Conservation (phyloP, 2,329 filamentous ascomycete genomes). For the Polychaeton citri region DNA sequence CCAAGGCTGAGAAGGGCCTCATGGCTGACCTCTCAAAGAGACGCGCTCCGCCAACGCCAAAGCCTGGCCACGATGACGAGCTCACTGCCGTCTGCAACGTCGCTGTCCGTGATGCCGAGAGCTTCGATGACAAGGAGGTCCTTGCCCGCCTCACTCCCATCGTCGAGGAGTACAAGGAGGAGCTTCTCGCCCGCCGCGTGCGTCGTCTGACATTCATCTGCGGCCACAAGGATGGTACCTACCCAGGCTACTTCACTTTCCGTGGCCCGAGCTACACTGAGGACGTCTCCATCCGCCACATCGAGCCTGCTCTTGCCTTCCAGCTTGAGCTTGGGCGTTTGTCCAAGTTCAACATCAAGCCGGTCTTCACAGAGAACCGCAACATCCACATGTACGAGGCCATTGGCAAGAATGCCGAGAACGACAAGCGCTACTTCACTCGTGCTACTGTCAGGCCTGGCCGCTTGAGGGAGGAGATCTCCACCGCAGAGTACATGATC, state of each 20-base stretch:
- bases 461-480: conserved; percentile 89
- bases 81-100: conserved; percentile 87
- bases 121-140: conserved; percentile 67
- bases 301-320: conserved; percentile 91
- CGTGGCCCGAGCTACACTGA: conserved; percentile 79
- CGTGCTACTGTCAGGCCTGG: conserved; percentile 90
- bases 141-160: conserved; percentile 62
- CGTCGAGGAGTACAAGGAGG: conserved; percentile 68
- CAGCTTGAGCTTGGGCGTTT: conserved; percentile 91
- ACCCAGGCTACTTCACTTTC: conserved; percentile 98
- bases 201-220: conserved; percentile 94
- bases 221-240: conserved; percentile 83
- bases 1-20: conserved; percentile 41
- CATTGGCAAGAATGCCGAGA: conserved; percentile 84
- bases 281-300: conserved; percentile 93
- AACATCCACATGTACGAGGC: conserved; percentile 99
- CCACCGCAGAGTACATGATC: conserved; percentile 95
- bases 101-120: conserved; percentile 78
- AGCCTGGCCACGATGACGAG: conserved; percentile 53
- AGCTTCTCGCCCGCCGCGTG: conserved; percentile 67
- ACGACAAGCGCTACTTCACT: conserved; percentile 97
- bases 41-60: conserved; percentile 35
- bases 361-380: conserved; percentile 96
- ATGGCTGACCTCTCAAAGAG: conserved; percentile 63
- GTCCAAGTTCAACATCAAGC: conserved; percentile 94